Evolutionary conservation across 202 grass and related monocot genomes (phyloP).

Genomic region (Bolboschoenoplectus hybrid): DNA sequence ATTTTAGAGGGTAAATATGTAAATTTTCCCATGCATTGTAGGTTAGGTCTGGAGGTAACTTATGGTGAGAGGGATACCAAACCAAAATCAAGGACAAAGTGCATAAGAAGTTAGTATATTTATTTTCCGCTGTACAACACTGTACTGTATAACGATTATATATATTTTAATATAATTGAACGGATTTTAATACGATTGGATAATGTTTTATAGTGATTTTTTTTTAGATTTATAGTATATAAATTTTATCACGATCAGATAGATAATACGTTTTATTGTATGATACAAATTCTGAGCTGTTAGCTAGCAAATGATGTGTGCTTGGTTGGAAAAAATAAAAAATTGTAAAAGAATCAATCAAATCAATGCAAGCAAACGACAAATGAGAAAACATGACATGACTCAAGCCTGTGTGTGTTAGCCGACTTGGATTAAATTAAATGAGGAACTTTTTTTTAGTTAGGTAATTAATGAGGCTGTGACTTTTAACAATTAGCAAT

Average conservation of each 20-base stretch:
- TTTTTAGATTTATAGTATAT: too few relatives aligned
- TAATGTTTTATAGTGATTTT: too few relatives aligned
- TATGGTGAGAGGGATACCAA: background rate
- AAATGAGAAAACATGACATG: conserved; percentile 32
- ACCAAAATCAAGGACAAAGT: conserved; percentile 35
- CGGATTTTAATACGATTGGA: too few relatives aligned
- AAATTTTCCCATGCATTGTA: background rate
- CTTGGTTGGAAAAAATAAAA: background rate
- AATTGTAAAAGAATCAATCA: conserved; percentile 3
- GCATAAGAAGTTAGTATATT: background rate
- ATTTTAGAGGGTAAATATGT: background rate
- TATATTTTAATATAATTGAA: too few relatives aligned
- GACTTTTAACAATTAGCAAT: conserved; percentile 1
- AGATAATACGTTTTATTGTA: too few relatives aligned
- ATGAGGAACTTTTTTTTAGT: background rate
- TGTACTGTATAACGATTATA: too few relatives aligned
- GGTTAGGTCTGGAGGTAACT: background rate
- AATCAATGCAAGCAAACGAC: background rate
- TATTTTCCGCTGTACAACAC: too few relatives aligned
- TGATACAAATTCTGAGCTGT: too few relatives aligned
- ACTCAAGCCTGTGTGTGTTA: background rate
- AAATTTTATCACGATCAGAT: too few relatives aligned
- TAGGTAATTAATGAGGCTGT: background rate
- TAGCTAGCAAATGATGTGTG: conserved; percentile 22
- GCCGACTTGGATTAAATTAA: conserved; percentile 31